These are phyloP conservation scores for Podaxis mareebaensis DNA, from an alignment of 768 basidiomycete genomes.

Conservation along the genomic window DNA sequence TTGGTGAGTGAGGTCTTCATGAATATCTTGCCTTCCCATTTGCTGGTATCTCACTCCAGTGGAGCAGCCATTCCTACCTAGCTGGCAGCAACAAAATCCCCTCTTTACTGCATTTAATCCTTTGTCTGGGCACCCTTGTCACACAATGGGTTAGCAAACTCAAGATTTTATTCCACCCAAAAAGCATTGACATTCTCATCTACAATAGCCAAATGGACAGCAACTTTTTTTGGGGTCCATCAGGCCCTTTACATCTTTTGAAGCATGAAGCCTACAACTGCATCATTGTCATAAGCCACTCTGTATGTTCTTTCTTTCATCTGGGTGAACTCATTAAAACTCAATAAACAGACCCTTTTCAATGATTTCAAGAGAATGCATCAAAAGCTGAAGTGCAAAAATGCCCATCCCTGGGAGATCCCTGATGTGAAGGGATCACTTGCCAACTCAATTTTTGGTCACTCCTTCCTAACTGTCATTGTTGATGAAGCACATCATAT, in stretches of 20 bases:
- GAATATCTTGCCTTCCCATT: not conserved
- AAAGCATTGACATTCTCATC: not conserved
- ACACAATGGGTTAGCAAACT: not conserved
- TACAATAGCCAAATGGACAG: not conserved
- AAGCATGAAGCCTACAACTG: not conserved
- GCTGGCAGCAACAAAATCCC: not conserved
- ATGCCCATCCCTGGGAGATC: not conserved
- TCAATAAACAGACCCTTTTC: not conserved
- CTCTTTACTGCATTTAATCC: not conserved
- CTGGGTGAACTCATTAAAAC: not conserved
- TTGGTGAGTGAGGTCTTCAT: not conserved
- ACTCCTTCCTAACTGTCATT: not conserved
- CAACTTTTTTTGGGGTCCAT: not conserved
- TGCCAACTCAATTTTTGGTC: not conserved
- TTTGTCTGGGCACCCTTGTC: not conserved
- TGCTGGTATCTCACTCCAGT: not conserved
- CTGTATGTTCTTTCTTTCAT: not conserved
- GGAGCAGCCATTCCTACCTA: not conserved
- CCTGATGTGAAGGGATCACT: not conserved
- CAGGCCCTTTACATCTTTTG: not conserved
- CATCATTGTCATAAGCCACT: not conserved
- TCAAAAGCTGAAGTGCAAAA: not conserved
- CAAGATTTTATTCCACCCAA: not conserved
- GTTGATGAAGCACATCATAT: not conserved
- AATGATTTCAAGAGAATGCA: not conserved